Evolutionary conservation across 2,329 filamentous ascomycete species (phyloP).

Genomic region (Talaromyces sp.): DNA sequence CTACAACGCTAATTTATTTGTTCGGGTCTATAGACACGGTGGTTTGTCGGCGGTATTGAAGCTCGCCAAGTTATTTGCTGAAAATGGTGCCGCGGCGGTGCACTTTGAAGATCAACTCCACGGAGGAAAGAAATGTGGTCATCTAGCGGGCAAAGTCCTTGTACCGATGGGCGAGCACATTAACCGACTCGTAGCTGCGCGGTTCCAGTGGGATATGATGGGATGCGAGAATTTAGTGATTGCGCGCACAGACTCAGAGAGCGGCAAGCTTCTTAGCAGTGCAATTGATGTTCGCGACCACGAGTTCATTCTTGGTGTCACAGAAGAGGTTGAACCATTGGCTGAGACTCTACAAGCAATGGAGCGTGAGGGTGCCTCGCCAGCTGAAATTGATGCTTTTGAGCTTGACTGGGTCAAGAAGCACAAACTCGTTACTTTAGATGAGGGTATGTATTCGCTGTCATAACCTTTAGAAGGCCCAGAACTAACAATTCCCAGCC

Average conservation of each 20-base stretch:
- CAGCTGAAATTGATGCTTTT: constrained; percentile 79
- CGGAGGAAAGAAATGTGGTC: constrained; percentile 97
- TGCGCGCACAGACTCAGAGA: constrained; percentile 93
- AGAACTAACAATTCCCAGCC: constrained; percentile 50
- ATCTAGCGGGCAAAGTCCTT: constrained; percentile 92
- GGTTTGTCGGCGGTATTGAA: constrained; percentile 92
- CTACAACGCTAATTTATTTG: constrained; percentile 7
- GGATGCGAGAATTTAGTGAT: constrained; percentile 93
- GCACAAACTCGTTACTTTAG: constrained; percentile 84
- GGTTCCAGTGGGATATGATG: constrained; percentile 99
- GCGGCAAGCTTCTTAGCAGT: constrained; percentile 84
- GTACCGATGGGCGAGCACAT: constrained; percentile 95
- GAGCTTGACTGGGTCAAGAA: constrained; percentile 87
- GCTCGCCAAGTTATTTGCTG: constrained; percentile 94
- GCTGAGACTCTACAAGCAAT: constrained; percentile 88
- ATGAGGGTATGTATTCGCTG: constrained; percentile 61
- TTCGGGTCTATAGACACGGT: constrained; percentile 65
- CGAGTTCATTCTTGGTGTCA: constrained; percentile 90
- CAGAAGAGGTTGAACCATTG: constrained; percentile 76
- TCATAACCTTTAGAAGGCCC: background rate
- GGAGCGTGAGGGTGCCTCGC: constrained; percentile 77
- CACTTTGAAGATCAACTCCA: constrained; percentile 98
- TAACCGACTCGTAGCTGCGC: constrained; percentile 85
- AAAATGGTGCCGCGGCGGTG: constrained; percentile 93
- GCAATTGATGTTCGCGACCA: constrained; percentile 94